phyloP scores from a whole-genome alignment of 1,284 basidiomycete genomes.

The Ustilago bromivora region DNA sequence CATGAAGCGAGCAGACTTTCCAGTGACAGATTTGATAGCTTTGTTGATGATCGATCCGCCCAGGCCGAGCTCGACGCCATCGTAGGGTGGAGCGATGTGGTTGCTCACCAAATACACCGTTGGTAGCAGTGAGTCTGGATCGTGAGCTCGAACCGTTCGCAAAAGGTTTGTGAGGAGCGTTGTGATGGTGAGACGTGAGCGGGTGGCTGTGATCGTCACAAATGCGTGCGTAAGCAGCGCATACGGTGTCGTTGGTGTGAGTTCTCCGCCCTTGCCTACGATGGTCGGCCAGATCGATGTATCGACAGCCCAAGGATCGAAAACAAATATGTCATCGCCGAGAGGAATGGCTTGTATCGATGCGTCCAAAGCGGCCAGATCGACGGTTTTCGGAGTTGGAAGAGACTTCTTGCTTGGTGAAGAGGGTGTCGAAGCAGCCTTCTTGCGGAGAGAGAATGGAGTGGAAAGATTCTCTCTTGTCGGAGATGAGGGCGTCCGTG shows the following conservation, averaged over 20 bases:
- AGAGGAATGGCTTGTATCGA: conserved; percentile 58
- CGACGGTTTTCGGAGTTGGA: conserved; percentile 19
- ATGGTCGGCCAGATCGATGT: conserved; percentile 56
- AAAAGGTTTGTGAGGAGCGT: conserved; percentile 84
- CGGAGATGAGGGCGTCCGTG: background rate
- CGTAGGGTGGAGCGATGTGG: conserved; percentile 78
- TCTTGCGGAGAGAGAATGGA: background rate
- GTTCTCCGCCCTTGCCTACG: conserved; percentile 16
- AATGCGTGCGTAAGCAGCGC: conserved; percentile 84
- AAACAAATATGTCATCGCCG: conserved; percentile 66
- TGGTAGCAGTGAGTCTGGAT: conserved; percentile 79
- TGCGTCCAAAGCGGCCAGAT: conserved; percentile 52
- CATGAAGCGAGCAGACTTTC: conserved; percentile 78
- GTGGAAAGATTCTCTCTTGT: background rate
- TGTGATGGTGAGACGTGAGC: conserved; percentile 83
- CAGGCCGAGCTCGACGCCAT: conserved; percentile 70
- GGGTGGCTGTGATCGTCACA: conserved; percentile 79
- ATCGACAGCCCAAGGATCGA: conserved; percentile 59
- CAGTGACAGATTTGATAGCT: conserved; percentile 85
- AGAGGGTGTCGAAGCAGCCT: conserved; percentile 2
- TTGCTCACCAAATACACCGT: conserved; percentile 92
- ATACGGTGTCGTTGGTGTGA: conserved; percentile 75
- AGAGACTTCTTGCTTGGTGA: conserved; percentile 5
- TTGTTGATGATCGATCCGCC: conserved; percentile 79
- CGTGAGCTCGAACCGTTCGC: conserved; percentile 78